Conservation (phyloP, 495 filamentous ascomycete species). For the Trichodelitschia bisporula region DNA sequence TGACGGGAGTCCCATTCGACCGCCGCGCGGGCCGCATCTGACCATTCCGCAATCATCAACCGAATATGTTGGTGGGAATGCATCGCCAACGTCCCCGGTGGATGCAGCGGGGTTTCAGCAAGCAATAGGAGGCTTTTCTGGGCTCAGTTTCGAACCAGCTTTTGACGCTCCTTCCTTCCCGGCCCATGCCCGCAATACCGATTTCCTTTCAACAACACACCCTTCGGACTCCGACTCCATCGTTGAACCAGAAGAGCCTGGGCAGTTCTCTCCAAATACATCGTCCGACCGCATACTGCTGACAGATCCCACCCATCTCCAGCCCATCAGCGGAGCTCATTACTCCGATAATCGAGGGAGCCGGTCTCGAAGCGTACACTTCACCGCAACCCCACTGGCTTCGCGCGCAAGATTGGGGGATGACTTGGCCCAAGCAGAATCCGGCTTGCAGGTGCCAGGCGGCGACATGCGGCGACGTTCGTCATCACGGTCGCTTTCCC, state of each 20-base stretch:
- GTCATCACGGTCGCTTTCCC: constrained; percentile 35
- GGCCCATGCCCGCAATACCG: background rate
- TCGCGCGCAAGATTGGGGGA: too few species aligned
- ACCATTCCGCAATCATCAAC: constrained; percentile 14
- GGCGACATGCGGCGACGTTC: constrained; percentile 16
- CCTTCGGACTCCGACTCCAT: too few species aligned
- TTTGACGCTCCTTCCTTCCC: constrained; percentile 4
- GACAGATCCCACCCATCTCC: constrained; percentile 28
- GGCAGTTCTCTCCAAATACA: constrained; percentile 13
- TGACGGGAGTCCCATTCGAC: constrained; percentile 22
- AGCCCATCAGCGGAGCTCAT: too few species aligned
- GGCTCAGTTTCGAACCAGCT: constrained; percentile 24
- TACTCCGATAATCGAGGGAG: too few species aligned
- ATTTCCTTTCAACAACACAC: too few species aligned
- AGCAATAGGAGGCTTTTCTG: constrained; percentile 33
- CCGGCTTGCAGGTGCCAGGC: constrained; percentile 10
- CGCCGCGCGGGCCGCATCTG: background rate
- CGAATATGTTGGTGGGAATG: too few species aligned
- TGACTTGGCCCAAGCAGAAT: constrained; percentile 14
- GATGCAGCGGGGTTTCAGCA: constrained; percentile 27
- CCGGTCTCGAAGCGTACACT: too few species aligned
- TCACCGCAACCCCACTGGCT: too few species aligned
- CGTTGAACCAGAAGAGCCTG: constrained; percentile 5
- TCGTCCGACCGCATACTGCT: constrained; percentile 31
- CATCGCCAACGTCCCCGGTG: constrained; percentile 24